Conservation (phyloP, 139 green algal genomes). For the Chlorella sp. region DNA sequence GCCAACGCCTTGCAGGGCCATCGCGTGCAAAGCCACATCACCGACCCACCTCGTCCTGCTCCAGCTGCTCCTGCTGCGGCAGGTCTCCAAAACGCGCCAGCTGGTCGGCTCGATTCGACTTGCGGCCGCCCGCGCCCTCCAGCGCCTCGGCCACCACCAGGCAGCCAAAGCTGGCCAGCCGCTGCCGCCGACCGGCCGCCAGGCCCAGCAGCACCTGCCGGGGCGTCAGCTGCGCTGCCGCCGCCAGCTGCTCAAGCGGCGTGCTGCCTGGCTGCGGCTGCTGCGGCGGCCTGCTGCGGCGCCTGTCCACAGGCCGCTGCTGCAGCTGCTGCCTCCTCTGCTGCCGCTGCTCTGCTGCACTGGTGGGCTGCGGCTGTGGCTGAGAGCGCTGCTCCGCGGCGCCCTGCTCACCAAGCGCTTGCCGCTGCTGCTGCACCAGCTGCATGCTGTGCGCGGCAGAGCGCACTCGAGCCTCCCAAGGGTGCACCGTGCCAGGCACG, state of each 20-base stretch:
- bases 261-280: neutral
- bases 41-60: neutral
- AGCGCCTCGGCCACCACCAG: neutral
- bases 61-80: neutral
- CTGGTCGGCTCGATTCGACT: neutral
- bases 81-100: neutral
- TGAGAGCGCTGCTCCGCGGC: neutral
- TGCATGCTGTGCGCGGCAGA: neutral
- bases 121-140: neutral
- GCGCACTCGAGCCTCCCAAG: neutral
- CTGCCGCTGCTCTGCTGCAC: neutral
- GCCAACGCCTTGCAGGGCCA: neutral
- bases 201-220: neutral
- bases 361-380: neutral
- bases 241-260: neutral
- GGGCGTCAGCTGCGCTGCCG: neutral
- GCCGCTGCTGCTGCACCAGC: neutral
- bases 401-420: no score
- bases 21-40: neutral
- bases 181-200: neutral
- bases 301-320: neutral
- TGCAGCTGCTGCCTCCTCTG: neutral
- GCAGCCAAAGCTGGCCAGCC: neutral
- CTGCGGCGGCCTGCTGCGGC: neutral
- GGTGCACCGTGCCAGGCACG: neutral